These are phyloP conservation scores for Saturnispora dispora DNA, from an alignment of 805 yeast genomes.

Conservation along the genomic window DNA sequence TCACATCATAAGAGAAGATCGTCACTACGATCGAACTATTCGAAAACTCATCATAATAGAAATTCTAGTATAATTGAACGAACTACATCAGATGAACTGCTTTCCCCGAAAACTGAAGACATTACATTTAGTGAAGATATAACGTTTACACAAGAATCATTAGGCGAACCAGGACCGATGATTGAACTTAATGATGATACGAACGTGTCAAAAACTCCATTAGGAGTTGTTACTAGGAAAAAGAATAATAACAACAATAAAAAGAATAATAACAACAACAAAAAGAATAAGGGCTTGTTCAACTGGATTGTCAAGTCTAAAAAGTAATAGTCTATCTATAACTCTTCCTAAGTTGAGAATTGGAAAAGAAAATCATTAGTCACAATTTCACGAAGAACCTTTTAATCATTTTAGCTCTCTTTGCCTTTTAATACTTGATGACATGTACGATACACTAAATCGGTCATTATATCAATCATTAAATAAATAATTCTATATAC, in stretches of 20 bases:
- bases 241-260: not conserved
- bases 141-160: constrained; percentile 21
- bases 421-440: not conserved
- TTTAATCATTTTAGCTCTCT: too few species aligned
- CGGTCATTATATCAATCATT: not conserved
- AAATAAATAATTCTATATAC: too few species aligned
- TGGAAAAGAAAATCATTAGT: too few species aligned
- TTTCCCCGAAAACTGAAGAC: constrained; percentile 14
- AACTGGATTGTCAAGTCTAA: not conserved
- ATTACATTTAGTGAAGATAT: constrained; percentile 21
- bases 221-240: not conserved
- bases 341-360: not conserved
- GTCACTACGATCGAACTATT: constrained; percentile 16
- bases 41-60: constrained; percentile 6
- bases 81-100: constrained; percentile 22
- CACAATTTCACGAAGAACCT: not conserved
- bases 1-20: constrained; percentile 22
- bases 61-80: constrained; percentile 19
- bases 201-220: not conserved
- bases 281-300: not conserved
- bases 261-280: not conserved
- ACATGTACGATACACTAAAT: not conserved
- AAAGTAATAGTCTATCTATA: not conserved
- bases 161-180: constrained; percentile 31
- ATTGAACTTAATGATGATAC: constrained; percentile 14